Evolutionary conservation across 1,139 yeast genomes (phyloP).

Genomic region (Lodderomyces parapsilosis): DNA sequence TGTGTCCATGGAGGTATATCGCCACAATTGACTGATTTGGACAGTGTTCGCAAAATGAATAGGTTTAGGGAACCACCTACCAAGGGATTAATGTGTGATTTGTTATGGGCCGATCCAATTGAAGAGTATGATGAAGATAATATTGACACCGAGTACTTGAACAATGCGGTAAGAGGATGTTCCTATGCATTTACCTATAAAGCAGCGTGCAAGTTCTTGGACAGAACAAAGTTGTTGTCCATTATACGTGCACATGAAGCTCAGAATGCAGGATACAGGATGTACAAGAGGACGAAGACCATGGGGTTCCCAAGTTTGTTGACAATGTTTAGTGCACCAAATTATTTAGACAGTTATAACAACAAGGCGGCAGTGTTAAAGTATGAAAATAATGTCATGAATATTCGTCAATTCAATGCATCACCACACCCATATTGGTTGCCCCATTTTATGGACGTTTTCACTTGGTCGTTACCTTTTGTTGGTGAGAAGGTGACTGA

Average conservation of each 20-base stretch:
- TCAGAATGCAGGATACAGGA: conserved; percentile 95
- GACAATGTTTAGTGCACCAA: conserved; percentile 95
- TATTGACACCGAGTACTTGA: conserved; percentile 50
- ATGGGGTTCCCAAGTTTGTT: conserved; percentile 92
- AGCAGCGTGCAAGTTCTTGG: conserved; percentile 81
- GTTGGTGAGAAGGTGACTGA: conserved; percentile 97
- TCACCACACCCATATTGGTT: conserved; percentile 97
- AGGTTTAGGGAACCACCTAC: conserved; percentile 94
- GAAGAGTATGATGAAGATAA: conserved; percentile 81
- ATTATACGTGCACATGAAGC: conserved; percentile 97
- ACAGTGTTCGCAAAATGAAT: conserved; percentile 68
- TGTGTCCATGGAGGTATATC: conserved; percentile 98
- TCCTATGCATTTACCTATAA: conserved; percentile 85
- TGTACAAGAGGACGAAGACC: conserved; percentile 82
- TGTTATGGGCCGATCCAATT: conserved; percentile 94
- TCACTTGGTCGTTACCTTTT: conserved; percentile 96
- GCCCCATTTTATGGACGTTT: conserved; percentile 96
- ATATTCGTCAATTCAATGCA: conserved; percentile 89
- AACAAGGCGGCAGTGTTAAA: conserved; percentile 95
- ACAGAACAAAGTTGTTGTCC: conserved; percentile 74
- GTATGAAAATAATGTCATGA: conserved; percentile 90
- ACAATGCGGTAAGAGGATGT: conserved; percentile 85
- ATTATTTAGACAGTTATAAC: conserved; percentile 88
- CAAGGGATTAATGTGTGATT: conserved; percentile 90
- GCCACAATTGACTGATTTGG: conserved; percentile 72